Percentiles rank a stretch among this genome's conserved stretches.
Conservation (phyloP, 2,329 filamentous ascomycete genomes). For the Onygena corvina region DNA sequence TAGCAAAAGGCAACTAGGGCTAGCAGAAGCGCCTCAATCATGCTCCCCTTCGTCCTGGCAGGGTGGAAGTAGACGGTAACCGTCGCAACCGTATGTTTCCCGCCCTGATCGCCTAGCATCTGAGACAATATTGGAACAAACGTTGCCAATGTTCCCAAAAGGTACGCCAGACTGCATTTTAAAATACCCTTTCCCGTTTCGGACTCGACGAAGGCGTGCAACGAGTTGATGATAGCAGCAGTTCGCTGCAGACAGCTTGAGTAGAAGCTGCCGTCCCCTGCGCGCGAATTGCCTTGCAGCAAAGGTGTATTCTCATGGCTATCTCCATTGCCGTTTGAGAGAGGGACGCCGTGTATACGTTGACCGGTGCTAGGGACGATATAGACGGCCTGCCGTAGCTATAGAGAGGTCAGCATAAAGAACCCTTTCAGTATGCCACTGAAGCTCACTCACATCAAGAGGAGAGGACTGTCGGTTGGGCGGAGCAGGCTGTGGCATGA, state of each 20-base stretch:
- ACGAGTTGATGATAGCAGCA: slow-evolving; percentile 28
- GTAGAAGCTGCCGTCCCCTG: slow-evolving; percentile 12
- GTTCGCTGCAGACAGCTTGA: slow-evolving; percentile 20
- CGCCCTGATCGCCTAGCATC: slow-evolving; percentile 70
- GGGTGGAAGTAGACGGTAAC: slow-evolving; percentile 94
- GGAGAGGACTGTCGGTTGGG: neutral
- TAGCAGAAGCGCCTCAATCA: slow-evolving; percentile 72
- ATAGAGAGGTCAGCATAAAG: slow-evolving; percentile 8
- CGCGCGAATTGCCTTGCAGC: slow-evolving; percentile 19
- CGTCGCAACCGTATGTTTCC: slow-evolving; percentile 87
- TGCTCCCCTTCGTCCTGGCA: slow-evolving; percentile 71
- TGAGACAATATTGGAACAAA: slow-evolving; percentile 62
- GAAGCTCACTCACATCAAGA: neutral
- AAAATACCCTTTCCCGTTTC: slow-evolving; percentile 67
- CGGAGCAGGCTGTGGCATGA: neutral
- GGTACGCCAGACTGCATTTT: slow-evolving; percentile 83
- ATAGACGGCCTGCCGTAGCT: slow-evolving; percentile 74
- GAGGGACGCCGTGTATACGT: slow-evolving; percentile 58
- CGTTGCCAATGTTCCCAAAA: slow-evolving; percentile 74
- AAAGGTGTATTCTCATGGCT: slow-evolving; percentile 33
- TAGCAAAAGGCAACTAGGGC: slow-evolving; percentile 69
- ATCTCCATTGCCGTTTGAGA: slow-evolving; percentile 64
- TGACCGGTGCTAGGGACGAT: slow-evolving; percentile 79
- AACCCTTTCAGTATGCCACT: too few relatives aligned
- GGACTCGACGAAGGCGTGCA: slow-evolving; percentile 54